A percentile compares a stretch with the other conserved stretches of the same genome.
These are phyloP conservation scores for Botrytis porri DNA, from an alignment of 2,329 filamentous ascomycete species.

Conservation along the genomic window DNA sequence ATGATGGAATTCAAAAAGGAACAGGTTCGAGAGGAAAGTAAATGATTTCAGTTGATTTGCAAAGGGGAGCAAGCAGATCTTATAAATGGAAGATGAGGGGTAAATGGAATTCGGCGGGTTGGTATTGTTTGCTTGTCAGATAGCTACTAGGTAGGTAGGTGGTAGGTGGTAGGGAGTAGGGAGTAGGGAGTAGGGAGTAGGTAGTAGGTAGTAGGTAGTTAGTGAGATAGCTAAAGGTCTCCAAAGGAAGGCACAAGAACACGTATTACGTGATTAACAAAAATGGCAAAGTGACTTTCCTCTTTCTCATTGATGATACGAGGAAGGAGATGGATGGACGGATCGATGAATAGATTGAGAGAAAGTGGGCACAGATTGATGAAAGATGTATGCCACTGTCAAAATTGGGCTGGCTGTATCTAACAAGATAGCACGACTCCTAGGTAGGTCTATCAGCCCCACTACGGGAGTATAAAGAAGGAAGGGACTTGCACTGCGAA, in stretches of 20 bases:
- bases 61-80: background rate
- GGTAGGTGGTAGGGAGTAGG: background rate
- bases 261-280: constrained; percentile 3
- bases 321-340: background rate
- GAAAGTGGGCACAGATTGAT: constrained; percentile 10
- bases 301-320: background rate
- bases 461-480: background rate
- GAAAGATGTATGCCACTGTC: background rate
- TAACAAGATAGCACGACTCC: background rate
- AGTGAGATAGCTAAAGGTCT: background rate
- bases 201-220: background rate
- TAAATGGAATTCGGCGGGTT: background rate
- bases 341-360: background rate
- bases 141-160: background rate
- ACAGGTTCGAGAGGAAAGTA: background rate
- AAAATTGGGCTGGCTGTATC: background rate
- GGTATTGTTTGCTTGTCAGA: constrained; percentile 1
- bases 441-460: constrained; percentile 1
- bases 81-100: constrained; percentile 9
- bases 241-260: constrained; percentile 7
- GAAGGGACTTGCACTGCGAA: background rate
- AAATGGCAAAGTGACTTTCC: background rate
- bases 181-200: too few relatives aligned
- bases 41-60: background rate
- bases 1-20: background rate